A percentile compares a stretch with the other conserved stretches of the same genome.
Evolutionary conservation across 2,329 filamentous ascomycete species (phyloP).

Genomic region (Triangularia verruculosa): DNA sequence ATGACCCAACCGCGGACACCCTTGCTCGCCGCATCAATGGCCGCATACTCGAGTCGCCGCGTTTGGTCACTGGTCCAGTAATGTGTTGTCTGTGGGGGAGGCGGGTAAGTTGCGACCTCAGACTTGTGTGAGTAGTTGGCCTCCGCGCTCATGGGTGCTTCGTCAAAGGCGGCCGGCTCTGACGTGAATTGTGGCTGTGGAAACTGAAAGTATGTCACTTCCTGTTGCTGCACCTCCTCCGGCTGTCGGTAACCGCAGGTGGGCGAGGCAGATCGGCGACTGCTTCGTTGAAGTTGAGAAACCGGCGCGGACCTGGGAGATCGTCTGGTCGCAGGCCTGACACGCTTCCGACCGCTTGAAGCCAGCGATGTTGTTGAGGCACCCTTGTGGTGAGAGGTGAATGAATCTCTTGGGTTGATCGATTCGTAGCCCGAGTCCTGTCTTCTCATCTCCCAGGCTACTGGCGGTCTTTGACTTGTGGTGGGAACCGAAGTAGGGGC

Average conservation of each 20-base stretch:
- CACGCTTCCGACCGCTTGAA: slow-evolving; percentile 34
- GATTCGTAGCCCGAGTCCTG: slow-evolving; percentile 61
- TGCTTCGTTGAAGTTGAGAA: slow-evolving; percentile 27
- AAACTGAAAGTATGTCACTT: slow-evolving; percentile 45
- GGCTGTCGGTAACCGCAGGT: slow-evolving; percentile 31
- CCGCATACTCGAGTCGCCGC: slow-evolving; percentile 61
- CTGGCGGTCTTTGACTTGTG: slow-evolving; percentile 32
- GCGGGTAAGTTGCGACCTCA: slow-evolving; percentile 36
- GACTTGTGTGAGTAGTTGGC: slow-evolving; percentile 21
- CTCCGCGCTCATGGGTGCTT: neutral
- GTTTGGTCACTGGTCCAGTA: slow-evolving; percentile 67
- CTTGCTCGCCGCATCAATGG: slow-evolving; percentile 60
- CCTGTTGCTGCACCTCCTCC: slow-evolving; percentile 31
- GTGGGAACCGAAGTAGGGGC: slow-evolving; percentile 9
- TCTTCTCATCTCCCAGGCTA: slow-evolving; percentile 45
- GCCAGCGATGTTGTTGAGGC: slow-evolving; percentile 31
- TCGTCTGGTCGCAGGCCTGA: slow-evolving; percentile 43
- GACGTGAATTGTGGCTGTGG: slow-evolving; percentile 44
- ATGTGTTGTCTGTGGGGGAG: slow-evolving; percentile 58
- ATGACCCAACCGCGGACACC: slow-evolving; percentile 61
- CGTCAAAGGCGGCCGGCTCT: slow-evolving; percentile 16
- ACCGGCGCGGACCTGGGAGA: slow-evolving; percentile 38
- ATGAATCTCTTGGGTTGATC: slow-evolving; percentile 40
- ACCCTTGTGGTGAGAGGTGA: slow-evolving; percentile 29
- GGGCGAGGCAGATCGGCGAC: slow-evolving; percentile 29